Conservation (phyloP, 495 filamentous ascomycete genomes). For the Annulohypoxylon bovei region DNA sequence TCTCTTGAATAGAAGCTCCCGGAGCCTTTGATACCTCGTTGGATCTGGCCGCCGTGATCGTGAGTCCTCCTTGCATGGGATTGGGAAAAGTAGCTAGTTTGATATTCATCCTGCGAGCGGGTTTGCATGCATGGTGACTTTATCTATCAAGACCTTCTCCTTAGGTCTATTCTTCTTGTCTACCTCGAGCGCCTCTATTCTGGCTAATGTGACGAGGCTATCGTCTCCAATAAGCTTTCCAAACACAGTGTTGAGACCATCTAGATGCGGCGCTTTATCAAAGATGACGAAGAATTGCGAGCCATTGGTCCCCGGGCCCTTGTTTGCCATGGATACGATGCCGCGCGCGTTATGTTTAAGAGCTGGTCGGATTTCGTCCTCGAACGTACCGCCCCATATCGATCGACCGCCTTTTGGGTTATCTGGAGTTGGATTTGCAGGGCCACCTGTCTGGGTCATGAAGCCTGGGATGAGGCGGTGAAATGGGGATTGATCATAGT, state of each 20-base stretch:
- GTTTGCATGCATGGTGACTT: constrained; percentile 92
- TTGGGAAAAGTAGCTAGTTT: neutral
- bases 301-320: constrained; percentile 84
- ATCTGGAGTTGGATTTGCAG: constrained; percentile 66
- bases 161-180: constrained; percentile 91
- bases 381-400: constrained; percentile 84
- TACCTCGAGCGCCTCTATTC: constrained; percentile 78
- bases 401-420: constrained; percentile 83
- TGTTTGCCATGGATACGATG: constrained; percentile 94
- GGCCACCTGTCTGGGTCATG: constrained; percentile 92
- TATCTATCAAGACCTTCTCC: constrained; percentile 73
- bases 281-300: constrained; percentile 95
- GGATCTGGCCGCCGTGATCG: neutral
- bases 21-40: neutral
- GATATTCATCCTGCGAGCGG: constrained; percentile 76
- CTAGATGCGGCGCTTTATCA: constrained; percentile 87
- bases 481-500: constrained; percentile 89
- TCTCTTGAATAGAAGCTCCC: neutral
- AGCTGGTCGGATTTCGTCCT: constrained; percentile 90
- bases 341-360: constrained; percentile 88
- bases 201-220: constrained; percentile 73
- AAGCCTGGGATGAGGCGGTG: constrained; percentile 90
- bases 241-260: constrained; percentile 94
- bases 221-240: constrained; percentile 78
- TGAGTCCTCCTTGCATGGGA: too few species aligned